Percentiles rank a stretch among this genome's conserved stretches.
Evolutionary conservation across 192 early-diverging fungal genomes (phyloP).

Genomic region (Cetraspora pellucida): DNA sequence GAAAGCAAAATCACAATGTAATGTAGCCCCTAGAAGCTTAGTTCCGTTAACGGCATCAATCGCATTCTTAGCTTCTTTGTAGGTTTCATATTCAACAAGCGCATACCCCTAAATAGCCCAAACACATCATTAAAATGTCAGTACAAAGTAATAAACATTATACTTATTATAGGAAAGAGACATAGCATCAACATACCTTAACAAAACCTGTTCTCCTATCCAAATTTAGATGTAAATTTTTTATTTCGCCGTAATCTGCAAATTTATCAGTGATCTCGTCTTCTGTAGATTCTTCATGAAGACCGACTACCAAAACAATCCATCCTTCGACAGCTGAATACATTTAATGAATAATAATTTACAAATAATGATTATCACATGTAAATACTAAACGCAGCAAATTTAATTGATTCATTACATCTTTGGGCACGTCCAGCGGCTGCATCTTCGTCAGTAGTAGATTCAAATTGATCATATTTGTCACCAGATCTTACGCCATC

Average conservation of each 20-base stretch:
- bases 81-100: constrained; percentile 82
- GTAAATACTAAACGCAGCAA: neutral
- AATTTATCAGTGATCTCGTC: constrained; percentile 88
- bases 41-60: constrained; percentile 72
- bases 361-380: neutral
- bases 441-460: constrained; percentile 27
- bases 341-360: neutral
- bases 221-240: constrained; percentile 89
- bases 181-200: constrained; percentile 63
- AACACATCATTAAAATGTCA: neutral
- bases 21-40: constrained; percentile 71
- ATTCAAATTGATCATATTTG: constrained; percentile 35
- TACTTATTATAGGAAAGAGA: neutral
- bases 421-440: constrained; percentile 26
- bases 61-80: constrained; percentile 79
- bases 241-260: constrained; percentile 87
- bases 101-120: constrained; percentile 84
- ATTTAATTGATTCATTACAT: constrained; percentile 12
- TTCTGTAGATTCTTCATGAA: constrained; percentile 95
- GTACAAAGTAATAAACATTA: neutral
- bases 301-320: constrained; percentile 89
- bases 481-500: constrained; percentile 29
- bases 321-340: constrained; percentile 83
- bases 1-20: constrained; percentile 90
- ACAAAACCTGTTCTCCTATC: constrained; percentile 94